phyloP scores from a whole-genome alignment of 75 land plant genomes.

The Sequoia sempervirens region DNA sequence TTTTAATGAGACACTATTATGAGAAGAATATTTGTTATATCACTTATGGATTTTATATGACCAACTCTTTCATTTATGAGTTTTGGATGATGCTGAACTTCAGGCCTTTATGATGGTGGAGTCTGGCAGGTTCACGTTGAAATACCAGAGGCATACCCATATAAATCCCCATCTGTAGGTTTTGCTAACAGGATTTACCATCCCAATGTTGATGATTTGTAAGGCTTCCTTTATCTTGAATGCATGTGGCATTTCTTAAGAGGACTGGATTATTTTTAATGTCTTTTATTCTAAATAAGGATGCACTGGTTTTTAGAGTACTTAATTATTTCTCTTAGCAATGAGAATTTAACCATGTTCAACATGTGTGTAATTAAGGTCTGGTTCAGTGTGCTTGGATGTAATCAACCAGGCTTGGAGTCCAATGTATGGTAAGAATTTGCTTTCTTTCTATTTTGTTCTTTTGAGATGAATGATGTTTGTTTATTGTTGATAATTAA shows the following conservation, averaged over 20 bases:
- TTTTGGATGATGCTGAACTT: conserved; percentile 4
- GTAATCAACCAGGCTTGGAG: conserved; percentile 36
- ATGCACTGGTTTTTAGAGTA: background rate
- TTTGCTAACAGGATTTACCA: conserved; percentile 53
- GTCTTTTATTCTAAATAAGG: background rate
- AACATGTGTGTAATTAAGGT: conserved; percentile 22
- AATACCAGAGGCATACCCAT: conserved; percentile 45
- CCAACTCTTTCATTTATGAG: background rate
- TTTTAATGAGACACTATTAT: background rate
- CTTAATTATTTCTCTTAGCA: background rate
- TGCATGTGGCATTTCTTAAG: background rate
- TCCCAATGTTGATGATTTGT: conserved; percentile 53
- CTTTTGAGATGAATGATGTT: background rate
- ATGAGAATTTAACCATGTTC: background rate
- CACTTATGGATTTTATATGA: background rate
- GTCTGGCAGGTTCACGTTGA: conserved; percentile 47
- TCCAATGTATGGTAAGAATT: conserved; percentile 29
- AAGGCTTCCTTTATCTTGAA: conserved; percentile 9
- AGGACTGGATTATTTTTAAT: background rate
- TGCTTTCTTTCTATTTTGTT: background rate
- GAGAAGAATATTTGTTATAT: background rate
- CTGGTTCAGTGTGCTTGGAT: conserved; percentile 37
- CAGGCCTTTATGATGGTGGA: conserved; percentile 48
- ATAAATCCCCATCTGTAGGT: conserved; percentile 54
- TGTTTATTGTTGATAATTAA: background rate